A percentile compares a stretch with the other conserved stretches of the same genome.
Evolutionary conservation across 2,329 filamentous ascomycete genomes (phyloP).

Genomic region (Tolypocladium album): DNA sequence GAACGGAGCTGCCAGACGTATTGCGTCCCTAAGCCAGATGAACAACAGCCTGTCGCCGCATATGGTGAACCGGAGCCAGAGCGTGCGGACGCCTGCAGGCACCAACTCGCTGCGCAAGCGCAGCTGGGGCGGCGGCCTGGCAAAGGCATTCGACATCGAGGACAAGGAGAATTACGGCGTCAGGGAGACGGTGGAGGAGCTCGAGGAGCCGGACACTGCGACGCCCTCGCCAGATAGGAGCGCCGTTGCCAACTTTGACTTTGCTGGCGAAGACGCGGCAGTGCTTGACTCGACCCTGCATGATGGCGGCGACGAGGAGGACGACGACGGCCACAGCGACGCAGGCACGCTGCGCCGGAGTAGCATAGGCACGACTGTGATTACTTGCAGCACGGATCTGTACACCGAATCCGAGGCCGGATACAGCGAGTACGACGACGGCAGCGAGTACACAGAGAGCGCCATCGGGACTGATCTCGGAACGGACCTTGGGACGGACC

Average conservation of each 20-base stretch:
- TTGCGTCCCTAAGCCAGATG: slow-evolving; percentile 86
- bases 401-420: slow-evolving; percentile 24
- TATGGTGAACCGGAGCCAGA: slow-evolving; percentile 67
- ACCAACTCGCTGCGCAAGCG: slow-evolving; percentile 47
- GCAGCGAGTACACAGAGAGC: slow-evolving; percentile 30
- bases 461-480: slow-evolving; percentile 10
- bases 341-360: slow-evolving; percentile 35
- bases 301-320: slow-evolving; percentile 11
- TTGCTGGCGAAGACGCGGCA: slow-evolving; percentile 4
- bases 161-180: slow-evolving; percentile 55
- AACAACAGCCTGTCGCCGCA: slow-evolving; percentile 58
- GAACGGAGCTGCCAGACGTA: slow-evolving; percentile 58
- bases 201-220: slow-evolving; percentile 20
- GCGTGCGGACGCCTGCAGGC: slow-evolving; percentile 51
- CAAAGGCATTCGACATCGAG: slow-evolving; percentile 40
- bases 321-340: slow-evolving; percentile 33
- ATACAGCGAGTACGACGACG: slow-evolving; percentile 29
- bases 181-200: slow-evolving; percentile 53
- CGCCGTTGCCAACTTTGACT: slow-evolving; percentile 2
- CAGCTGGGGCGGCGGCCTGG: slow-evolving; percentile 51
- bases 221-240: slow-evolving; percentile 4
- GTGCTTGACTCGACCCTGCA: slow-evolving; percentile 8
- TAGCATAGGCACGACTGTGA: slow-evolving; percentile 37
- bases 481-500: slow-evolving; percentile 8
- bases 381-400: slow-evolving; percentile 28